phyloP scores from a whole-genome alignment of 2,329 filamentous ascomycete genomes.

The Xylaria sp. region DNA sequence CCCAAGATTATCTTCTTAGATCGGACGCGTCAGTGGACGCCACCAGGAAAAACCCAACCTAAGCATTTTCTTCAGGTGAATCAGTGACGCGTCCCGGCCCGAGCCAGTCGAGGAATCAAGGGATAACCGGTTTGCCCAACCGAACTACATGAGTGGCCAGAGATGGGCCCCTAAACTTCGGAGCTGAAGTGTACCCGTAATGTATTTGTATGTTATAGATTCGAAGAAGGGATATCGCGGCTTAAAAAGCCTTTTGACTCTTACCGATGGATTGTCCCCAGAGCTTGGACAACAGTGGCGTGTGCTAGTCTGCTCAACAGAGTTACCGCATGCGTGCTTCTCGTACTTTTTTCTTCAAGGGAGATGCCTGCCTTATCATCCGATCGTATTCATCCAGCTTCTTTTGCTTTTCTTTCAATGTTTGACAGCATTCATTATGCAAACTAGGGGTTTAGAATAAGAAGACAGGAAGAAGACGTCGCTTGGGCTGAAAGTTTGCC shows the following conservation, averaged over 20 bases:
- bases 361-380: background rate
- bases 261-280: background rate
- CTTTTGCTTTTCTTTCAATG: background rate
- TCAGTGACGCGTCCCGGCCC: conserved; percentile 25
- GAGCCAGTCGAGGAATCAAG: conserved; percentile 3
- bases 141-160: background rate
- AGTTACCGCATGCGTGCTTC: conserved; percentile 4
- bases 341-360: background rate
- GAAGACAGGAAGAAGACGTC: background rate
- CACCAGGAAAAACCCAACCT: background rate
- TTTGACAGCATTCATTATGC: conserved; percentile 20
- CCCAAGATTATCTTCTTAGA: background rate
- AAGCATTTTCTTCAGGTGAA: conserved; percentile 4
- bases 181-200: background rate
- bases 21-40: conserved; percentile 14
- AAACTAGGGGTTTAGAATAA: background rate
- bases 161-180: background rate
- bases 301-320: background rate
- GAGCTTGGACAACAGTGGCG: background rate
- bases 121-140: background rate
- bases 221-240: background rate
- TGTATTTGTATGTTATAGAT: background rate
- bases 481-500: conserved; percentile 2
- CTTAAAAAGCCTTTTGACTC: background rate
- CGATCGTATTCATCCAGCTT: conserved; percentile 11